These are phyloP conservation scores for Botryotinia calthae DNA, from an alignment of 2,329 filamentous ascomycete species.

Conservation along the genomic window DNA sequence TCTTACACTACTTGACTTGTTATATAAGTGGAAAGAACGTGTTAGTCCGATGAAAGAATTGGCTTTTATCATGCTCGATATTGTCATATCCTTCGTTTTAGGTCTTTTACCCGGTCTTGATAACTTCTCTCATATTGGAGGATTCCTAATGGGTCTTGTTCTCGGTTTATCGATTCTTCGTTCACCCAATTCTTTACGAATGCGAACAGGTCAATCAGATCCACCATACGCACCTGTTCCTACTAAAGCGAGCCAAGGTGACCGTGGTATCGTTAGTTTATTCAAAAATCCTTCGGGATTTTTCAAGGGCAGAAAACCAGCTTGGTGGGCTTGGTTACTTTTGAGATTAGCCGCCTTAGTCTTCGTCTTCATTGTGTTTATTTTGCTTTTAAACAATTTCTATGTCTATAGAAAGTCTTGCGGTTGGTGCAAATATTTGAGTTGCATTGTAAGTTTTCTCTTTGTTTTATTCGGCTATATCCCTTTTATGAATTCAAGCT, in stretches of 20 bases:
- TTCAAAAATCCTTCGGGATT: conserved; percentile 68
- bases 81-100: conserved; percentile 86
- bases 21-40: conserved; percentile 89
- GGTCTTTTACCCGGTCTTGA: conserved; percentile 89
- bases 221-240: conserved; percentile 70
- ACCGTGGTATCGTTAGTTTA: conserved; percentile 43
- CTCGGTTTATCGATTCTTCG: conserved; percentile 85
- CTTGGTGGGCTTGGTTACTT: conserved; percentile 99
- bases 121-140: conserved; percentile 97
- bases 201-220: conserved; percentile 66
- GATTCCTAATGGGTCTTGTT: conserved; percentile 86
- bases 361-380: conserved; percentile 79
- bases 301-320: conserved; percentile 85
- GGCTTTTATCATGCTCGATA: conserved; percentile 80
- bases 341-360: conserved; percentile 76
- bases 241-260: conserved; percentile 36
- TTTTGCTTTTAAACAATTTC: conserved; percentile 86
- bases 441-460: conserved; percentile 72
- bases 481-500: neutral
- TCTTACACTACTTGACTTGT: conserved; percentile 79
- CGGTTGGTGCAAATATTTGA: conserved; percentile 92
- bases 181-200: conserved; percentile 76
- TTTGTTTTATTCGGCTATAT: neutral
- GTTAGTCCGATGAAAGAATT: conserved; percentile 76
- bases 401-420: conserved; percentile 76